These are phyloP conservation scores for Boletus sp. DNA, from an alignment of 1,284 basidiomycete genomes.

Conservation along the genomic window DNA sequence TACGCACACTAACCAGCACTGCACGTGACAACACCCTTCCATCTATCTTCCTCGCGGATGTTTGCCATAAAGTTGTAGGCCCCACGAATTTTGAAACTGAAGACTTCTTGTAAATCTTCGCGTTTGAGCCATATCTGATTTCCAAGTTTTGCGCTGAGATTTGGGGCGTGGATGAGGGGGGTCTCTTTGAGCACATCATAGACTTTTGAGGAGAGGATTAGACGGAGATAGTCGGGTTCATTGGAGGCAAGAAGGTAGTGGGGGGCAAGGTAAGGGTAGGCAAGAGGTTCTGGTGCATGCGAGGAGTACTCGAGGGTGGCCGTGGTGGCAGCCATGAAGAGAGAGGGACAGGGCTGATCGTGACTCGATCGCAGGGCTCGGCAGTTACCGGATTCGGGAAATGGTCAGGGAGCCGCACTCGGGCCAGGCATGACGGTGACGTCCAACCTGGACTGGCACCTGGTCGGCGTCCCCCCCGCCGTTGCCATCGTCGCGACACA, in stretches of 20 bases:
- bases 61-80: constrained; percentile 99
- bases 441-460: background rate
- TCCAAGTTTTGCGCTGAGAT: constrained; percentile 83
- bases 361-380: constrained; percentile 12
- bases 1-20: constrained; percentile 86
- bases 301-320: constrained; percentile 68
- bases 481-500: constrained; percentile 6
- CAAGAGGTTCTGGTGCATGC: constrained; percentile 56
- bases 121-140: constrained; percentile 95
- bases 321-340: constrained; percentile 42
- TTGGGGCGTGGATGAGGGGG: constrained; percentile 82
- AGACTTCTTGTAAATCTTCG: constrained; percentile 95
- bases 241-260: constrained; percentile 66
- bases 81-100: constrained; percentile 97
- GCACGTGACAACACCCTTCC: constrained; percentile 98
- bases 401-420: background rate
- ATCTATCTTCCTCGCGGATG: constrained; percentile 83
- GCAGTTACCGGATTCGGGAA: constrained; percentile 23
- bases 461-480: background rate
- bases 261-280: constrained; percentile 63
- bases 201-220: constrained; percentile 91
- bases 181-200: constrained; percentile 94
- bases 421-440: background rate
- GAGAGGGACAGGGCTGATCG: background rate
- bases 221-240: constrained; percentile 89